Evolutionary conservation across 768 basidiomycete species (phyloP).

Genomic region (Hygrophorus russula): DNA sequence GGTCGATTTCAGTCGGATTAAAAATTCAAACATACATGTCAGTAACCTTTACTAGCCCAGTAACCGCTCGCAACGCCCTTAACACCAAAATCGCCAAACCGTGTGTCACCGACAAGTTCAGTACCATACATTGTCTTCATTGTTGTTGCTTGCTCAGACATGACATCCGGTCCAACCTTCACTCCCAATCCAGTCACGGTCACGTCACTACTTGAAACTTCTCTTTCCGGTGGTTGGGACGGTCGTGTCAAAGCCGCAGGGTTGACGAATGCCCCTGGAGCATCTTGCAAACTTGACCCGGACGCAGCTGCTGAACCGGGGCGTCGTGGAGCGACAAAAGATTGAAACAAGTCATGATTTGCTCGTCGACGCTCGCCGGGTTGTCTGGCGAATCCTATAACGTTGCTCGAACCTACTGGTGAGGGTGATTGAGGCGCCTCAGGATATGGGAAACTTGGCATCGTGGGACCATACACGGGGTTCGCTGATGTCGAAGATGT

Average conservation of each 20-base stretch:
- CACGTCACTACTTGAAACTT: constrained; percentile 32
- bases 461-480: constrained; percentile 21
- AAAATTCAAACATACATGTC: too few species aligned
- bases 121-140: constrained; percentile 79
- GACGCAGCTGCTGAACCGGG: constrained; percentile 23
- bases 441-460: constrained; percentile 19
- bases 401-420: constrained; percentile 20
- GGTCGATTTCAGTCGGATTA: too few species aligned
- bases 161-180: constrained; percentile 17
- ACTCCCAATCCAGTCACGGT: constrained; percentile 33
- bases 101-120: constrained; percentile 69
- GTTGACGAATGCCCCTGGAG: constrained; percentile 24
- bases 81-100: constrained; percentile 77
- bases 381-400: not conserved
- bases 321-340: constrained; percentile 34
- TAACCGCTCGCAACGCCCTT: constrained; percentile 67
- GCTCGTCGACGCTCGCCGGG: not conserved
- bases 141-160: constrained; percentile 19
- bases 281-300: constrained; percentile 11
- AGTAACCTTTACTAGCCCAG: constrained; percentile 41
- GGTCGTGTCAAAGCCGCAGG: constrained; percentile 27
- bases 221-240: constrained; percentile 13
- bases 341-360: constrained; percentile 23
- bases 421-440: constrained; percentile 34
- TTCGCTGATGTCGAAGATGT: constrained; percentile 41